A percentile compares a stretch with the other conserved stretches of the same genome.
Conservation (phyloP, 805 yeast genomes). For the Myxozyma mucilagina region DNA sequence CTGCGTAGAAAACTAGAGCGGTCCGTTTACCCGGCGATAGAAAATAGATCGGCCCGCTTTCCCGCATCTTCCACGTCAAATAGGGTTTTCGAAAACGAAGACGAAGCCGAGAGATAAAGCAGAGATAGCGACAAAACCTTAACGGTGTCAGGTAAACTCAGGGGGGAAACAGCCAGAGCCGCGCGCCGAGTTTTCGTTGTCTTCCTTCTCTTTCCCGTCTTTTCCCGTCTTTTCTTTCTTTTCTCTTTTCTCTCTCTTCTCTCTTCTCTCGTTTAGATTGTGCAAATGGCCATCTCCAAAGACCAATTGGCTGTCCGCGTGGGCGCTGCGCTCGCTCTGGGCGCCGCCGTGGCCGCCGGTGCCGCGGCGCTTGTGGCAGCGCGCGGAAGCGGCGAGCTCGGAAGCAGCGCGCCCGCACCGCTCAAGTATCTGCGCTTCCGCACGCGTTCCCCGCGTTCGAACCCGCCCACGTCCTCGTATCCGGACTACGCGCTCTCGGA, state of each 20-base stretch:
- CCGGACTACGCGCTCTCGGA: slow-evolving; percentile 30
- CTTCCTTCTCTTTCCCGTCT: too few relatives aligned
- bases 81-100: too few relatives aligned
- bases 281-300: not conserved
- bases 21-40: not conserved
- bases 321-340: slow-evolving; percentile 3
- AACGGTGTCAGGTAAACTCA: too few relatives aligned
- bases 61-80: too few relatives aligned
- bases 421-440: slow-evolving; percentile 15
- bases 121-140: too few relatives aligned
- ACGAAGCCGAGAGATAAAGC: too few relatives aligned
- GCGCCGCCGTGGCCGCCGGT: slow-evolving; percentile 14
- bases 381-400: not conserved
- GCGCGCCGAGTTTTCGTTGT: too few relatives aligned
- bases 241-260: not conserved
- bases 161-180: too few relatives aligned
- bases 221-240: not conserved
- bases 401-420: slow-evolving; percentile 3
- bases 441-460: slow-evolving; percentile 26
- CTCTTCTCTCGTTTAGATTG: not conserved
- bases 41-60: too few relatives aligned
- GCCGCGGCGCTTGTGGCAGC: not conserved
- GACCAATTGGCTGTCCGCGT: slow-evolving; percentile 1
- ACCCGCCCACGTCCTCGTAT: slow-evolving; percentile 28
- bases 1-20: too few relatives aligned